Conservation (phyloP, 1,139 yeast species). For the Meyerozyma guilliermondii region DNA sequence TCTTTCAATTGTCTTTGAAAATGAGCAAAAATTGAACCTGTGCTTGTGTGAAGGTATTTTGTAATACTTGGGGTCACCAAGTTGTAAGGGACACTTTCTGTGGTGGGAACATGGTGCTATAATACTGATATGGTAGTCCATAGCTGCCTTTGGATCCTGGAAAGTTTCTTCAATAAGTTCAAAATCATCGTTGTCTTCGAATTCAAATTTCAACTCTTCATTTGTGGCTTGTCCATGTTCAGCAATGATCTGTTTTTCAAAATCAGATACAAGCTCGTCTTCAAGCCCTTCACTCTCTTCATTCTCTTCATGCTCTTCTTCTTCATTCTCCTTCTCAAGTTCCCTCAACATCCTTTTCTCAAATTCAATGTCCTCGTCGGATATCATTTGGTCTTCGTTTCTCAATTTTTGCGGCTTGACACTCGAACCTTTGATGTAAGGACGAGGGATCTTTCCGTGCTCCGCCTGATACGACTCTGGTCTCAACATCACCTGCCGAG, state of each 20-base stretch:
- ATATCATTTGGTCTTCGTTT: conserved; percentile 32
- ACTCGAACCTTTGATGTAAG: conserved; percentile 54
- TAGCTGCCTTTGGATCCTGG: conserved; percentile 4
- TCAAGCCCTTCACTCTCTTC: no score
- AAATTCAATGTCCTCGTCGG: conserved; percentile 27
- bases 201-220: conserved; percentile 46
- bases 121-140: conserved; percentile 53
- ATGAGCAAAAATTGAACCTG: conserved; percentile 69
- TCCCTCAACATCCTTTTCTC: conserved; percentile 28
- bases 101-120: conserved; percentile 94
- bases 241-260: conserved; percentile 33
- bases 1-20: conserved; percentile 65
- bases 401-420: conserved; percentile 36
- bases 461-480: conserved; percentile 64
- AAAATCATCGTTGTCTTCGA: conserved; percentile 37
- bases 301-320: conserved; percentile 10
- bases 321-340: conserved; percentile 21
- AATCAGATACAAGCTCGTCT: conserved; percentile 14
- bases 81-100: conserved; percentile 79
- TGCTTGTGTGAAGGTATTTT: conserved; percentile 57
- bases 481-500: conserved; percentile 81
- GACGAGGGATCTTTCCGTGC: conserved; percentile 64
- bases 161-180: conserved; percentile 33
- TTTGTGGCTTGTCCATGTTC: conserved; percentile 38
- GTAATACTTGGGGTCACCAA: conserved; percentile 66